These are phyloP conservation scores for Thielaviopsis punctulata DNA, from an alignment of 2,329 filamentous ascomycete genomes.

Conservation along the genomic window DNA sequence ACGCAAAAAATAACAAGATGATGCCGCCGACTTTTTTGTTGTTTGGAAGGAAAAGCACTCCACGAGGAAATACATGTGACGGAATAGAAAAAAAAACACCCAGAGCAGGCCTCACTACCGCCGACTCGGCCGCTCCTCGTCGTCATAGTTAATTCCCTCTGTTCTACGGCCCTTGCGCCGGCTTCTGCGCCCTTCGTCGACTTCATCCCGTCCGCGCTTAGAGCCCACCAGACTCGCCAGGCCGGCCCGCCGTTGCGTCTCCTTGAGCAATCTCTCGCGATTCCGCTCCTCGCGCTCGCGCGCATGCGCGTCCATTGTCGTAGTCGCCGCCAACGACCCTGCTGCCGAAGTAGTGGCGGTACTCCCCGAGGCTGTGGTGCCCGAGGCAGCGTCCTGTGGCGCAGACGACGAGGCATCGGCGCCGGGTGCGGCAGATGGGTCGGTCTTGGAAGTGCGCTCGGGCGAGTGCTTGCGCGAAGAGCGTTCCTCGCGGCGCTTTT, in stretches of 20 bases:
- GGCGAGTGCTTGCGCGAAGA: conserved; percentile 19
- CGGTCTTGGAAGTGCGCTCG: conserved; percentile 8
- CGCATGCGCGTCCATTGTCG: conserved; percentile 40
- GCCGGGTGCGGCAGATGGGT: background rate
- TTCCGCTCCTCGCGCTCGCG: conserved; percentile 51
- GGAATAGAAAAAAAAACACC: background rate
- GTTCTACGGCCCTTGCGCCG: conserved; percentile 4
- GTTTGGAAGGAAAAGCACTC: no score
- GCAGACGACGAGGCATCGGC: background rate
- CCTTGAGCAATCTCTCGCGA: conserved; percentile 48
- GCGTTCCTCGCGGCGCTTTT: conserved; percentile 22
- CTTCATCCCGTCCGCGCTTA: conserved; percentile 34
- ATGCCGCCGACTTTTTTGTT: no score
- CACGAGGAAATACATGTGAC: background rate
- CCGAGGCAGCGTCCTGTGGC: conserved; percentile 7
- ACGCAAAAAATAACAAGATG: background rate
- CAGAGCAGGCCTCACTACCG: conserved; percentile 24
- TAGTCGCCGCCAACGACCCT: conserved; percentile 21
- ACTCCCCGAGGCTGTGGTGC: conserved; percentile 17
- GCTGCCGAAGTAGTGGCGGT: conserved; percentile 18
- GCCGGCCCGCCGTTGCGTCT: conserved; percentile 47
- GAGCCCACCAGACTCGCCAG: conserved; percentile 28
- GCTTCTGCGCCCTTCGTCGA: conserved; percentile 17
- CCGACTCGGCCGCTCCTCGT: conserved; percentile 40
- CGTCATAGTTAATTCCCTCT: conserved; percentile 36